Conservation (phyloP, 2,329 filamentous ascomycete species). For the Stachybotrys chartarum region DNA sequence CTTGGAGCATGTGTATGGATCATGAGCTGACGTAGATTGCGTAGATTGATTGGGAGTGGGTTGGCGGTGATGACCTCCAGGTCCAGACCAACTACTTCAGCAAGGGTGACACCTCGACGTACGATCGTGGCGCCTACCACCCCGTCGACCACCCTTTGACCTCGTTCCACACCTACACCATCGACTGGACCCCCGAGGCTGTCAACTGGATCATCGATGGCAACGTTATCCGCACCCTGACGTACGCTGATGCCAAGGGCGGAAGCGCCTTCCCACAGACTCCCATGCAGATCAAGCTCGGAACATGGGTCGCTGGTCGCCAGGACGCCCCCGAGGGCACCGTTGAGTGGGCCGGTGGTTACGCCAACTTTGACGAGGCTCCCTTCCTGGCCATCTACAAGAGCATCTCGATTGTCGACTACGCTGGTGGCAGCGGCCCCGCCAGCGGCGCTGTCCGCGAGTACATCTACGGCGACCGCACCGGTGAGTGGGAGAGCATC, state of each 20-base stretch:
- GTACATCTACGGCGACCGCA: constrained; percentile 45
- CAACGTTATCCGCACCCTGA: constrained; percentile 52
- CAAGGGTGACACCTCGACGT: constrained; percentile 64
- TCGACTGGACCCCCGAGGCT: constrained; percentile 60
- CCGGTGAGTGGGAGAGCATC: constrained; percentile 45
- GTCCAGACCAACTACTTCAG: constrained; percentile 86
- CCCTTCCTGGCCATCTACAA: constrained; percentile 53
- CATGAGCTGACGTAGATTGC: not conserved
- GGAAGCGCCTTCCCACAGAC: constrained; percentile 63
- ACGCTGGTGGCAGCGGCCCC: constrained; percentile 39
- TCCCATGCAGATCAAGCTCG: constrained; percentile 64
- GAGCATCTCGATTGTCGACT: constrained; percentile 46
- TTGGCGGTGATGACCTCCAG: constrained; percentile 65
- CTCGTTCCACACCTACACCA: constrained; percentile 56
- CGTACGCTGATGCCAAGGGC: constrained; percentile 48
- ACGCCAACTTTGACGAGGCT: constrained; percentile 40
- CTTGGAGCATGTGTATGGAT: not conserved
- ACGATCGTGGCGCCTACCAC: constrained; percentile 61
- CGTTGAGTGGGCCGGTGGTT: constrained; percentile 61
- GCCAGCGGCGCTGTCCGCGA: constrained; percentile 33
- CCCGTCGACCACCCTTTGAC: constrained; percentile 48
- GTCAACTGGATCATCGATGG: constrained; percentile 62
- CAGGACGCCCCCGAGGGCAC: constrained; percentile 59
- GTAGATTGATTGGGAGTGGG: constrained; percentile 92
- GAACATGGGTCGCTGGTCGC: constrained; percentile 58